Evolutionary conservation across 1,139 yeast species (phyloP), one percentile per base, ranked within the genome.

Genomic region (Suhomyces ambrosiae): DNA sequence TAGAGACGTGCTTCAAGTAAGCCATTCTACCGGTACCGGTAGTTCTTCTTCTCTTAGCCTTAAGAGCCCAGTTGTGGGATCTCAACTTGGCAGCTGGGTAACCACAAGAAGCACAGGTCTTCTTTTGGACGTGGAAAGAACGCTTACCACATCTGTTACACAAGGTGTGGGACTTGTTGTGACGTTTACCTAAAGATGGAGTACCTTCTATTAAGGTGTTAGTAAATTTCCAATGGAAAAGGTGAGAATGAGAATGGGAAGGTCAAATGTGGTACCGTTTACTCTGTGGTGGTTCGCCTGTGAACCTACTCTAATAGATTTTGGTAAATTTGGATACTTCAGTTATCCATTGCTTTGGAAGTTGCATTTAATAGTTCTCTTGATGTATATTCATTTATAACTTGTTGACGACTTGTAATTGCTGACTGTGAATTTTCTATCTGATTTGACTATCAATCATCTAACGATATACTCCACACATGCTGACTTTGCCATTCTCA

Each of bases 11-110:
- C 82, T 90, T 92, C 76, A 94, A 83, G 88, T 92, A 82, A 74
- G 92, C 80, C 95, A 89, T 89, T 80, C 99, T 95, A 76, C 99
- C 99, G 72, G 97, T 84, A 80, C 99, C 99, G 61, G 97, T 90
- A 63, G 99, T 92, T 78, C 87, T 86, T 87, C 99, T 89, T 88
- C 98, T 88, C 86, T 90, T 88, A 68, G 97, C 96, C 86, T 92
- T 92, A 58, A 77, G 76, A 71, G 94, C 96, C 99, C 99, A 92
- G 96, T 92, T 92, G 95, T 79, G 86, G 65, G 87, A 80, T 86
- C 98, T 89, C 77, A 86, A 73, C 82, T 94, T 94, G 65, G 98
- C 97, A 68, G 97, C 89, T 78, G 99, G 99, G 86, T 92, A 92
- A 66, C 98, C 98, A 80, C 99, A 92, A 60, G 95, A 77, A 72